Evolutionary conservation across 345 rosid species (phyloP).

Genomic region (Hibiscus trionum): DNA sequence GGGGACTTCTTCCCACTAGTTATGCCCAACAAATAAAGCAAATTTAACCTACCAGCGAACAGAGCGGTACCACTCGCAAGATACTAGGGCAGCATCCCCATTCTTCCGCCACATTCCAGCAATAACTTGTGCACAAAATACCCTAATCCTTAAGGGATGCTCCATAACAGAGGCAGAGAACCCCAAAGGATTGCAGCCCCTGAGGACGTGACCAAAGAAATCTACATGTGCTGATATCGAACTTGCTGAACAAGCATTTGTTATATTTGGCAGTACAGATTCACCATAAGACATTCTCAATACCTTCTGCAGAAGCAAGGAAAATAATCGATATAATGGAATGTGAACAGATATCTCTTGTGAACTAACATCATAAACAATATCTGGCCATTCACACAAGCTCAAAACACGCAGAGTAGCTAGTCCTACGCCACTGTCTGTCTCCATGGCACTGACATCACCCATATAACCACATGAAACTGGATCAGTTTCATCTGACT

Average conservation of each 20-base stretch:
- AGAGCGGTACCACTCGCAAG: constrained; percentile 78
- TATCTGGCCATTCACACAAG: constrained; percentile 55
- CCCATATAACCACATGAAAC: constrained; percentile 23
- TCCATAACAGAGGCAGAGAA: constrained; percentile 87
- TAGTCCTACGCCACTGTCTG: constrained; percentile 26
- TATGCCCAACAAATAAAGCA: neutral
- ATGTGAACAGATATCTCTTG: constrained; percentile 80
- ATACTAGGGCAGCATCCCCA: constrained; percentile 65
- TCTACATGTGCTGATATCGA: constrained; percentile 30
- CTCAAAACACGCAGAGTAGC: constrained; percentile 23
- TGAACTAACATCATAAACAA: constrained; percentile 66
- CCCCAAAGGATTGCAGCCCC: constrained; percentile 63
- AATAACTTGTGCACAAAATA: constrained; percentile 80
- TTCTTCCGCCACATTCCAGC: constrained; percentile 99
- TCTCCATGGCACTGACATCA: constrained; percentile 33
- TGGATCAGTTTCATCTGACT: constrained; percentile 23
- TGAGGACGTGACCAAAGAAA: constrained; percentile 61
- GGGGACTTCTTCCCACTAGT: neutral
- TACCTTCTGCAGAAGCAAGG: constrained; percentile 68
- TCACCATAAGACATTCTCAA: constrained; percentile 59
- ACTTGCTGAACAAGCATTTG: constrained; percentile 23
- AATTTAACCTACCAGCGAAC: constrained; percentile 56
- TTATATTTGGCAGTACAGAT: constrained; percentile 25
- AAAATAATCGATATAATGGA: constrained; percentile 73
- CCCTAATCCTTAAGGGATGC: constrained; percentile 83